These are phyloP conservation scores for Aspergillus sp. DNA, from an alignment of 2,329 filamentous ascomycete genomes.

Conservation along the genomic window DNA sequence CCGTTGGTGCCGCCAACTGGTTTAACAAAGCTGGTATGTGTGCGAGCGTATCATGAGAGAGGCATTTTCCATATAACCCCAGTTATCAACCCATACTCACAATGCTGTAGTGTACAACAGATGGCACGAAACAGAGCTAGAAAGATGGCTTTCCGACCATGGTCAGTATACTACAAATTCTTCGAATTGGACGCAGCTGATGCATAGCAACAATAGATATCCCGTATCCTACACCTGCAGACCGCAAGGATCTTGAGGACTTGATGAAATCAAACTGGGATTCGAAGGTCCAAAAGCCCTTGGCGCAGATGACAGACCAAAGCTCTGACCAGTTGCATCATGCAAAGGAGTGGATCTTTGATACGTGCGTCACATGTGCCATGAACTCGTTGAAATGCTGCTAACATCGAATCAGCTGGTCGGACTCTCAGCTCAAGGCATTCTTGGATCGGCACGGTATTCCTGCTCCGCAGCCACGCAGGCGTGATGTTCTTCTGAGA, in stretches of 20 bases:
- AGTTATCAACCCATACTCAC: conserved; percentile 2
- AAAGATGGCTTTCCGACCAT: conserved; percentile 93
- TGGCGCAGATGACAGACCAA: conserved; percentile 77
- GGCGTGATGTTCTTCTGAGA: conserved; percentile 74
- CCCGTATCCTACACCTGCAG: conserved; percentile 81
- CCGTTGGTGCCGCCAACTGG: conserved; percentile 72
- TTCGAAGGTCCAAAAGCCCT: conserved; percentile 60
- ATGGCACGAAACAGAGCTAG: conserved; percentile 96
- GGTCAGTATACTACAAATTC: conserved; percentile 27
- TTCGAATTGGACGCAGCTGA: background rate
- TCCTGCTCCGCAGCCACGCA: conserved; percentile 80
- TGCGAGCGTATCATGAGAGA: background rate
- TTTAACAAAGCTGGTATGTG: conserved; percentile 77
- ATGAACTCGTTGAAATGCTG: conserved; percentile 1
- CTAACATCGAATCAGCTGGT: conserved; percentile 62
- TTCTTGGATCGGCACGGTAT: conserved; percentile 88
- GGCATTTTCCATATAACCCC: background rate
- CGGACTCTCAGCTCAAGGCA: conserved; percentile 85
- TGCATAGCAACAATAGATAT: conserved; percentile 48
- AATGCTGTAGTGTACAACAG: conserved; percentile 78
- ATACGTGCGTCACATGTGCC: conserved; percentile 51
- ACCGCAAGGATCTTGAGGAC: conserved; percentile 90
- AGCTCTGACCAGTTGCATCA: conserved; percentile 65
- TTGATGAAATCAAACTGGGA: conserved; percentile 92
- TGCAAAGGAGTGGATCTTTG: conserved; percentile 87